Conservation (phyloP, 139 green algal species). For the Chlamydomonas schloesseri region DNA sequence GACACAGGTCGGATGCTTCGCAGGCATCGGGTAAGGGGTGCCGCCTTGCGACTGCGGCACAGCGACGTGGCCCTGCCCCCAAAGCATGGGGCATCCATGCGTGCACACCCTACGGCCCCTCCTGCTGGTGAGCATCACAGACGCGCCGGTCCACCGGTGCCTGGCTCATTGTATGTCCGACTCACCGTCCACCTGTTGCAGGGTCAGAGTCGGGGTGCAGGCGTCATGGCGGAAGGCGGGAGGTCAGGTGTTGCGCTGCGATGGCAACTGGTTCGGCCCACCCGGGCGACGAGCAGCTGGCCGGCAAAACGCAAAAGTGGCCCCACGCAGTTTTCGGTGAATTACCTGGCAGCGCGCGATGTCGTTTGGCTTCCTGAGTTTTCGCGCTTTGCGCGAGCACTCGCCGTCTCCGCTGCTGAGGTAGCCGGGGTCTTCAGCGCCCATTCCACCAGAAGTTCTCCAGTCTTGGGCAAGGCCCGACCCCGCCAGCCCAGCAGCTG, state of each 20-base stretch:
- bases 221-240: background rate
- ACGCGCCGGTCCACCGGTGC: too few species aligned
- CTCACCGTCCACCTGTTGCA: background rate
- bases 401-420: background rate
- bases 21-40: too few species aligned
- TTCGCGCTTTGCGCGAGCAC: background rate
- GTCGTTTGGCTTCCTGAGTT: conserved; percentile 37
- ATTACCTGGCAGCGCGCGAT: conserved; percentile 18
- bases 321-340: too few species aligned
- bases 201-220: too few species aligned
- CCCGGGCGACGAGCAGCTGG: background rate
- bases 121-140: too few species aligned
- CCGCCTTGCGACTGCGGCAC: too few species aligned
- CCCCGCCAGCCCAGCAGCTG: conserved; percentile 1
- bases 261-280: background rate
- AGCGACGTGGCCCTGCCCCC: too few species aligned
- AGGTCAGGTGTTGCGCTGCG: background rate
- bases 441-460: background rate
- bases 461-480: background rate
- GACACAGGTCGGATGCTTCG: too few species aligned
- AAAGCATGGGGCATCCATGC: too few species aligned
- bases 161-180: too few species aligned
- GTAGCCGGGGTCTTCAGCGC: background rate
- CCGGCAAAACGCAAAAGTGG: background rate
- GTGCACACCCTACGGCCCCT: too few species aligned